phyloP scores from a whole-genome alignment of 2,329 filamentous ascomycete genomes.

The Drechslerella coelobrocha region DNA sequence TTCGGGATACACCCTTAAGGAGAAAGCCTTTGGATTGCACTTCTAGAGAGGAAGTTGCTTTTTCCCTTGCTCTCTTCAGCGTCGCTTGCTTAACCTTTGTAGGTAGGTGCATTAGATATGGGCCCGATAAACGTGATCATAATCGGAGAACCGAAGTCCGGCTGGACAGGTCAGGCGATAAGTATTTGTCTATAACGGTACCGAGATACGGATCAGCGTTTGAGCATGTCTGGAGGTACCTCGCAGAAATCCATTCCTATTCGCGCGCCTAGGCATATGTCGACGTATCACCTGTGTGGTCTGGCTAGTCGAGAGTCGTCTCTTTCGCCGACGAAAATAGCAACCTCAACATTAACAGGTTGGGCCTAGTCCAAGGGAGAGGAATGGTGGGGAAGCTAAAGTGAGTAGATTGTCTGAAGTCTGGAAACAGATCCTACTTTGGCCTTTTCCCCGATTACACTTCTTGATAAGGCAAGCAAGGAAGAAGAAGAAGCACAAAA shows the following conservation, averaged over 20 bases:
- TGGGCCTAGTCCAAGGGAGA: slow-evolving; percentile 17
- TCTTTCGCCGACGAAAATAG: slow-evolving; percentile 43
- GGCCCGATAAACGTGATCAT: slow-evolving; percentile 50
- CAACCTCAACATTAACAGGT: slow-evolving; percentile 40
- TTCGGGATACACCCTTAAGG: no score
- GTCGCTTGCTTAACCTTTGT: slow-evolving; percentile 42
- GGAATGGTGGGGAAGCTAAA: slow-evolving; percentile 13
- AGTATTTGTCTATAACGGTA: slow-evolving; percentile 36
- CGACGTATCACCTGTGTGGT: slow-evolving; percentile 45
- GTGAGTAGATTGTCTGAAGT: slow-evolving; percentile 28
- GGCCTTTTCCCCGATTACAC: slow-evolving; percentile 18
- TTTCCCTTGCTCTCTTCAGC: slow-evolving; percentile 23
- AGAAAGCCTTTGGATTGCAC: slow-evolving; percentile 4
- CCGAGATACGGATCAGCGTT: slow-evolving; percentile 50
- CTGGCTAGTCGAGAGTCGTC: slow-evolving; percentile 20
- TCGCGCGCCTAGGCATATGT: slow-evolving; percentile 15
- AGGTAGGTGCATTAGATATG: slow-evolving; percentile 47
- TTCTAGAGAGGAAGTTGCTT: slow-evolving; percentile 28
- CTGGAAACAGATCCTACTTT: slow-evolving; percentile 40
- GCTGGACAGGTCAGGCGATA: slow-evolving; percentile 51
- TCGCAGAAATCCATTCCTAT: slow-evolving; percentile 38
- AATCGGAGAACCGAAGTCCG: slow-evolving; percentile 48
- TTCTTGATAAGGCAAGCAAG: slow-evolving; percentile 37
- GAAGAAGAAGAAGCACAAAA: slow-evolving; percentile 38
- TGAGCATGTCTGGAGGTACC: slow-evolving; percentile 33